phyloP scores from a whole-genome alignment of 139 green algal species.

The Coelastrella sp. region DNA sequence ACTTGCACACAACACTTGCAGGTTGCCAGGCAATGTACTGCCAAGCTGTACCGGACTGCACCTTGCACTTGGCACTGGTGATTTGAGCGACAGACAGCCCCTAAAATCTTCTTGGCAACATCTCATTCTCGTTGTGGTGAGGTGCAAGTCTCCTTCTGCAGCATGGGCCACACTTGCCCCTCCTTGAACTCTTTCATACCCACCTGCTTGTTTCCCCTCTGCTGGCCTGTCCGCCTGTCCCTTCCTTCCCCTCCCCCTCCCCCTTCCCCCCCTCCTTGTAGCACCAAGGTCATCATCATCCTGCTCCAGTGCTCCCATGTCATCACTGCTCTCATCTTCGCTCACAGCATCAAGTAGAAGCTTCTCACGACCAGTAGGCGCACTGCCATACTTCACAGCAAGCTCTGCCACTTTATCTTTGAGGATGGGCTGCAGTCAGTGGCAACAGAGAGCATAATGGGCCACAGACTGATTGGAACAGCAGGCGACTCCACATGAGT shows the following conservation, averaged over 20 bases:
- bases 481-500: neutral
- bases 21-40: no score
- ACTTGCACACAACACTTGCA: neutral
- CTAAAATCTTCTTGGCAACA: no score
- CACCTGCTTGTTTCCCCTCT: conserved; percentile 11
- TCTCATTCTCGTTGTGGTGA: no score
- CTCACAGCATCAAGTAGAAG: neutral
- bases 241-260: neutral
- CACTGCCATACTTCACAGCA: neutral
- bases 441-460: neutral
- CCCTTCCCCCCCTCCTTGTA: neutral
- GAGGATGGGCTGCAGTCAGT: neutral
- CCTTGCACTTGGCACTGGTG: no score
- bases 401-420: conserved; percentile 34
- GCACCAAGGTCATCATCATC: neutral
- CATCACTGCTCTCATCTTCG: neutral
- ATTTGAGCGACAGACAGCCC: no score
- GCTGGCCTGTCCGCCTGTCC: neutral
- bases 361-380: neutral
- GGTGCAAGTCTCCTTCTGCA: no score
- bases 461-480: neutral
- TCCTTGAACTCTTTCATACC: neutral
- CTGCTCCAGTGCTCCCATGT: neutral
- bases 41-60: no score
- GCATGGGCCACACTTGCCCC: no score